Evolutionary conservation across 139 green algal genomes (phyloP), one percentile per base, ranked within the genome.

Genomic region (Chlorella vulgaris): DNA sequence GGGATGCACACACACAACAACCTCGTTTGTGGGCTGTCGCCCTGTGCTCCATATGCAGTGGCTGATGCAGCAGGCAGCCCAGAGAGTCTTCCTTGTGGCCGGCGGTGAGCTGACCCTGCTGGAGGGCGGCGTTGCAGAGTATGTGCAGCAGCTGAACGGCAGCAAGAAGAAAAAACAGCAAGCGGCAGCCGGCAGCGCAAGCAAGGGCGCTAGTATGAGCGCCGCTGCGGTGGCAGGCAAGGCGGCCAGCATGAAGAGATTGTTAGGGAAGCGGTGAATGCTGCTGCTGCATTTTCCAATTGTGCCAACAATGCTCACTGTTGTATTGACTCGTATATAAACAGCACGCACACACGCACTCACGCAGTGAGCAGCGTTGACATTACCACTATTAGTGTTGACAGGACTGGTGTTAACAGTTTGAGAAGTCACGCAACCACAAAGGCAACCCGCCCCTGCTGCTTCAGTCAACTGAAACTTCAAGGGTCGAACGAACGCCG

Each of bases 11-110:
- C n/a, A n/a, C n/a, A n/a, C n/a, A n/a, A n/a, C n/a, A n/a, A n/a
- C n/a, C n/a, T n/a, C 66, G 36, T 31, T 38, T 21, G 8, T 22
- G 19, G 19, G 4, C 8, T 6, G 3, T 28, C 26, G 24, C 39
- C 19, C 38, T 4, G 21, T 40, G 3, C 15, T 50, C 50, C n/a
- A 29, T 4, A 26, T 81, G 61, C 62, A 83, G 58, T 84, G 81
- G 22, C 66, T 92, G 28, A 76, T 83, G 4, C 3, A 76, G 84
- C 51, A 63, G 31, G 38, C 78, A 84, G 67, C 74, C 1, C 26
- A 65, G 53, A 33, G 70, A 3, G 74, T 83, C 15, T 79, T 65
- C 26, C 29, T 84, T 5, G 68, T 84, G n/a, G 78, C 39, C 1
- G 42, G 15, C 3, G 78, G 78, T 21, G 31, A 61, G 38, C 29